Evolutionary conservation across 768 basidiomycete genomes (phyloP).

Genomic region (Mycena vitilis): DNA sequence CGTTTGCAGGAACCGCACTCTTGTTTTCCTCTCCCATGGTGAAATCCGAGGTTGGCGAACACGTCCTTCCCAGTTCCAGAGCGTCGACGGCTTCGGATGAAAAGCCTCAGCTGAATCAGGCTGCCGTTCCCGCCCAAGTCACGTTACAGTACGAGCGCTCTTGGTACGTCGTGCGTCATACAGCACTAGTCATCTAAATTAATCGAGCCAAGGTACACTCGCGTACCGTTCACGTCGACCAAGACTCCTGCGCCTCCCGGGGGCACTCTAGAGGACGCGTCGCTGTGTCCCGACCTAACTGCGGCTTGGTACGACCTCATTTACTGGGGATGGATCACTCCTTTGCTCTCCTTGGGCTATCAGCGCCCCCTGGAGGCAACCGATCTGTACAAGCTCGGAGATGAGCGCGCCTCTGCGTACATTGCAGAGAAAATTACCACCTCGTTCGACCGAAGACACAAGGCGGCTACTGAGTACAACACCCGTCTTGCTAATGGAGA

Average conservation of each 20-base stretch:
- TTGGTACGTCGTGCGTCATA: constrained; percentile 20
- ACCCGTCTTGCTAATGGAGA: constrained; percentile 72
- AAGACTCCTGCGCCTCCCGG: constrained; percentile 58
- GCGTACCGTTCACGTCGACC: constrained; percentile 54
- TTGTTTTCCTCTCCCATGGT: constrained; percentile 27
- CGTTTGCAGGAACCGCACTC: background rate
- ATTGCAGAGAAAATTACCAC: constrained; percentile 72
- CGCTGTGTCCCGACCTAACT: constrained; percentile 71
- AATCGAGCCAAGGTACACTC: constrained; percentile 38
- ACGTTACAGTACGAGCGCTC: constrained; percentile 19
- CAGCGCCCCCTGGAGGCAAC: constrained; percentile 82
- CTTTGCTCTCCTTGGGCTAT: constrained; percentile 80
- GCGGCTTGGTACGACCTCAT: constrained; percentile 70
- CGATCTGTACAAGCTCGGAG: constrained; percentile 84
- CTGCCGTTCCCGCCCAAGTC: constrained; percentile 1
- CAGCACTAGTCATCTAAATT: too few relatives aligned
- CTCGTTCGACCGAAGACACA: constrained; percentile 71
- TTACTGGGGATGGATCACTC: constrained; percentile 82
- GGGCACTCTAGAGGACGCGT: constrained; percentile 68
- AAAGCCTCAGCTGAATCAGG: constrained; percentile 13
- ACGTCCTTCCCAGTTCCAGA: constrained; percentile 19
- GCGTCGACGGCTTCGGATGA: constrained; percentile 30
- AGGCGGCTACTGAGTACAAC: constrained; percentile 78
- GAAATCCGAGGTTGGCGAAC: constrained; percentile 29
- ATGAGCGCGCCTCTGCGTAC: constrained; percentile 64